phyloP scores from a whole-genome alignment of 805 yeast species.

The Starmerella stigmatis region DNA sequence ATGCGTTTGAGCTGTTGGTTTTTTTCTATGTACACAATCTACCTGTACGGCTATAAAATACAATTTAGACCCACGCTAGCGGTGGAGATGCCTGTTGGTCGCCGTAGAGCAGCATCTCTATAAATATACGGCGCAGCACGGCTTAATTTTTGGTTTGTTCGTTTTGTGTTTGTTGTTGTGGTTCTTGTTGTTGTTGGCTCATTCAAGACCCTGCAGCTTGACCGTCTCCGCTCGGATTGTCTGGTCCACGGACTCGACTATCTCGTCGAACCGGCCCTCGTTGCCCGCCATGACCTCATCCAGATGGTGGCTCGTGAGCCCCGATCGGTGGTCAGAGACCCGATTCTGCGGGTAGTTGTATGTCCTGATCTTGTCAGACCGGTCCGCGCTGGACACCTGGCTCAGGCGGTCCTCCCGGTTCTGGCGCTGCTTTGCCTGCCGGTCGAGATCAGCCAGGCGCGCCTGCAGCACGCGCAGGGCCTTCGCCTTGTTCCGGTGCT shows the following conservation, averaged over 20 bases:
- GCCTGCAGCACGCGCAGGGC: slow-evolving; percentile 78
- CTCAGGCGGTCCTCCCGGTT: slow-evolving; percentile 61
- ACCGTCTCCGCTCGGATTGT: slow-evolving; percentile 36
- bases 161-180: too few species aligned
- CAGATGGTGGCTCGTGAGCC: slow-evolving; percentile 65
- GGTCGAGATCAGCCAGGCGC: slow-evolving; percentile 70
- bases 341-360: slow-evolving; percentile 89
- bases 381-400: slow-evolving; percentile 79
- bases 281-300: slow-evolving; percentile 54
- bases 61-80: too few species aligned
- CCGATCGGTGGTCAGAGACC: slow-evolving; percentile 88
- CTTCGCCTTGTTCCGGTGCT: slow-evolving; percentile 85
- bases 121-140: too few species aligned
- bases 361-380: slow-evolving; percentile 88
- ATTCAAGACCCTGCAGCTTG: slow-evolving; percentile 4
- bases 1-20: too few species aligned
- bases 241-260: slow-evolving; percentile 43
- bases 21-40: too few species aligned
- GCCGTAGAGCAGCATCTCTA: too few species aligned
- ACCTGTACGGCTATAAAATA: too few species aligned
- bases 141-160: too few species aligned
- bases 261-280: slow-evolving; percentile 36
- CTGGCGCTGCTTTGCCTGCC: slow-evolving; percentile 49
- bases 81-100: too few species aligned
- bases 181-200: too few species aligned